Conservation (phyloP, 345 rosid species). For the Sisymbrium altissimum region DNA sequence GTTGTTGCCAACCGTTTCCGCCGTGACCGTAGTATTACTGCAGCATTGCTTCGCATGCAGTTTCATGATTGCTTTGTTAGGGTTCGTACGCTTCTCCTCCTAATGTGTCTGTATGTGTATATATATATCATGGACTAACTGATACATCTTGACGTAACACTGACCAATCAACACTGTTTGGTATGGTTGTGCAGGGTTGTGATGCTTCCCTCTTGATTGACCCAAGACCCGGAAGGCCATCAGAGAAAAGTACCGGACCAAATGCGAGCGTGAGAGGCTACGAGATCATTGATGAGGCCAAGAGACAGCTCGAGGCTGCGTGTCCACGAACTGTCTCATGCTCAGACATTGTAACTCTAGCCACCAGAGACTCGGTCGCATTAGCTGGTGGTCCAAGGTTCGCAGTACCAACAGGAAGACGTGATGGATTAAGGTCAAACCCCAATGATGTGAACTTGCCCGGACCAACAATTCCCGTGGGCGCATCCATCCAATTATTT, state of each 20-base stretch:
- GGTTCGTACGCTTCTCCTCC: constrained; percentile 34
- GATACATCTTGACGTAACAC: background rate
- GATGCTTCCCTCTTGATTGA: constrained; percentile 38
- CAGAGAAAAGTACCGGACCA: constrained; percentile 38
- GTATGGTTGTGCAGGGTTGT: constrained; percentile 29
- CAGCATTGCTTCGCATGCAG: constrained; percentile 82
- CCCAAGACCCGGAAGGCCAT: constrained; percentile 33
- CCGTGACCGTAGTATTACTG: constrained; percentile 42
- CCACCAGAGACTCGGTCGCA: constrained; percentile 55
- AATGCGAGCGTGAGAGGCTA: constrained; percentile 34
- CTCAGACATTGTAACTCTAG: constrained; percentile 46
- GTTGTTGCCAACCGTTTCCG: constrained; percentile 43
- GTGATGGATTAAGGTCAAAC: constrained; percentile 54
- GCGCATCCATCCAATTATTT: constrained; percentile 39
- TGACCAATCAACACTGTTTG: background rate
- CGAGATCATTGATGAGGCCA: constrained; percentile 37
- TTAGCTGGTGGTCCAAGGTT: constrained; percentile 58
- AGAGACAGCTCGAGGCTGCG: constrained; percentile 28
- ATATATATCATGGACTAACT: background rate
- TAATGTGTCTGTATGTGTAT: background rate
- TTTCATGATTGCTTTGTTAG: constrained; percentile 81
- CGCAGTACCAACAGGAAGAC: constrained; percentile 53
- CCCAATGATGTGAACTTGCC: constrained; percentile 54
- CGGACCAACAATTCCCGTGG: constrained; percentile 47
- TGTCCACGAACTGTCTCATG: constrained; percentile 34